Base-by-base conservation (phyloP, 495 filamentous ascomycete genomes). In the Aspergillus baeticus region DNA sequence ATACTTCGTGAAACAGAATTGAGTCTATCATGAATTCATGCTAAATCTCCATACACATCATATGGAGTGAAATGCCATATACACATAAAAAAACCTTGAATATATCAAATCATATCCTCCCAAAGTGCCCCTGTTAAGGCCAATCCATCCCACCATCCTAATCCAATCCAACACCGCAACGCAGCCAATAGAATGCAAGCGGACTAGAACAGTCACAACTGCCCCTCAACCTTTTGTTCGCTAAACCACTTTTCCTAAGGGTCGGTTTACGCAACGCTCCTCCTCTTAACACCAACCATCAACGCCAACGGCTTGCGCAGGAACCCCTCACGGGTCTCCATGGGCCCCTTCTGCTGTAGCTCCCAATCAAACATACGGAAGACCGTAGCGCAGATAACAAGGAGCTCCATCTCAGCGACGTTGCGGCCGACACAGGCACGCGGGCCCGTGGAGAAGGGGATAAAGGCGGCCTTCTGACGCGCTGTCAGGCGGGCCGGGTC, bases 401-500 rank as follows among this genome's bases (percentile, higher is more conserved):
- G 84, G 73, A 96, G 77, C 68, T 96, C 92, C 91, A 96, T 95
- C 80, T 96, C 92, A 0, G 92, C 92, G 17, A 96, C 87, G 66
- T 92, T 94, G 44, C 90, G 70, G 0, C 91, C 91, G 14, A 96
- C 89, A 59, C 91, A 96, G 5, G 87, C 81, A 15, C 91, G 71
- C 2, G 92, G 91, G 0, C 92, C 92, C 45, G 88, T 81, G 56
- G 82, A 87, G 68, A 96, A 96, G 0, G 92, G 92, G 47, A 96
- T 88, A 59, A 96, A 96, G 0, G 87, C 86, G 15, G 79, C 79
- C 72, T 90, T 91, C 64, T 92, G 90, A 42, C 78, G 72, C 15
- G 83, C 54, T 6, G 84, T 91, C 6, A 85, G 58, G 5, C 65
- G 68, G 2, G 69, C 64, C 8, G 74, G 67, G 53, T 63, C 68